These are phyloP conservation scores for Haemoproteus tartakovskyi DNA, from an alignment of 169 alveolate species.

Conservation along the genomic window DNA sequence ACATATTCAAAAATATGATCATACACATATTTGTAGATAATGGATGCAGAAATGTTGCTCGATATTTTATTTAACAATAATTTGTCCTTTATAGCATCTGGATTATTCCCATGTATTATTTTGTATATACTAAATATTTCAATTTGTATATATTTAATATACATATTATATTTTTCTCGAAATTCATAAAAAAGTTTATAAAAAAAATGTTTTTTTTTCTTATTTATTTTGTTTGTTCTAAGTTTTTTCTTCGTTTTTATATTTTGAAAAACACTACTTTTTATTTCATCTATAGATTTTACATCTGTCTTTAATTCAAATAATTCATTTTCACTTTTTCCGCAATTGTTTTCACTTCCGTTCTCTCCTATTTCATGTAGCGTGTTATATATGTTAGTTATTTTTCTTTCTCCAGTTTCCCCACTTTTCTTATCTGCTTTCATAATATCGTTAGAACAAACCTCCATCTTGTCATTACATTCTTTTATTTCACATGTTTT, in stretches of 20 bases:
- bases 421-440: too few species aligned
- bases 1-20: slow-evolving; percentile 18
- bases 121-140: slow-evolving; percentile 50
- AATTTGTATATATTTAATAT: slow-evolving; percentile 21
- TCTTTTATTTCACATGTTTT: background rate
- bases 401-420: too few species aligned
- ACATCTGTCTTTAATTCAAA: slow-evolving; percentile 46
- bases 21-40: slow-evolving; percentile 46
- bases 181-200: slow-evolving; percentile 43
- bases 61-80: slow-evolving; percentile 15
- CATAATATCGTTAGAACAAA: too few species aligned
- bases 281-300: slow-evolving; percentile 46
- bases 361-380: background rate
- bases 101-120: slow-evolving; percentile 40
- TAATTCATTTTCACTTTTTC: slow-evolving; percentile 5
- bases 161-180: slow-evolving; percentile 33
- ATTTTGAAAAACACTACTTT: slow-evolving; percentile 44
- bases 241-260: slow-evolving; percentile 35
- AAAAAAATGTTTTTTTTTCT: slow-evolving; percentile 53
- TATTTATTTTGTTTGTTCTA: slow-evolving; percentile 25
- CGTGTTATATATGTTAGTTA: background rate
- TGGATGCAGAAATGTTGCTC: slow-evolving; percentile 54
- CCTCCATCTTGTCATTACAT: too few species aligned
- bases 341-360: background rate
- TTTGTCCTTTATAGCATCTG: slow-evolving; percentile 41